A percentile compares a stretch with the other conserved stretches of the same genome.
Conservation (phyloP, 495 filamentous ascomycete genomes). For the Aspergillus sparsus region DNA sequence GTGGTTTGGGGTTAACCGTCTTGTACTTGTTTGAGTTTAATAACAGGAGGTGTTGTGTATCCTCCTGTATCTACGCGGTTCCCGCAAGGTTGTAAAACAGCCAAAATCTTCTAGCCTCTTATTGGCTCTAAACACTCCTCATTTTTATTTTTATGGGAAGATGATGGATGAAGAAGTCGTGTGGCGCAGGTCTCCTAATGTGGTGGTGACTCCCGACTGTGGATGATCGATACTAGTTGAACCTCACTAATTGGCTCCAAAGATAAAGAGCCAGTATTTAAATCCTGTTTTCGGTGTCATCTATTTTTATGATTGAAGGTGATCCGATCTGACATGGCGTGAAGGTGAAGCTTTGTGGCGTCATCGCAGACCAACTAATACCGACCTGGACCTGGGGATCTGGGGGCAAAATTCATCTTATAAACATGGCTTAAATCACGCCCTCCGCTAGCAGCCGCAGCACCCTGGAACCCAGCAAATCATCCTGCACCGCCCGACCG, state of each 20-base stretch:
- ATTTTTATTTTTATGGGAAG: background rate
- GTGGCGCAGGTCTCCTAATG: background rate
- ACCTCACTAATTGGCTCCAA: too few species aligned
- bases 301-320: background rate
- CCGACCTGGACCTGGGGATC: background rate
- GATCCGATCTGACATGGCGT: slow-evolving; percentile 1
- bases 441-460: slow-evolving; percentile 3
- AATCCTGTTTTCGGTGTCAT: background rate
- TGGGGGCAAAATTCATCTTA: background rate
- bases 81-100: too few species aligned
- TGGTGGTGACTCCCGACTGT: background rate
- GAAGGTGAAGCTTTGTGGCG: slow-evolving; percentile 3
- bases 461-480: slow-evolving; percentile 1
- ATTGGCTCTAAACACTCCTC: too few species aligned
- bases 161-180: background rate
- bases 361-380: background rate
- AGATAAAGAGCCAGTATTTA: background rate
- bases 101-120: too few species aligned
- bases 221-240: background rate
- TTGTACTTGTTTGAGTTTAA: slow-evolving; percentile 2
- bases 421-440: background rate
- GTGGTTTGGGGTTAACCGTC: background rate
- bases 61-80: too few species aligned
- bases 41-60: background rate
- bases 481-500: background rate